Conservation (phyloP, 2,329 filamentous ascomycete genomes). For the Fusarium sp. region DNA sequence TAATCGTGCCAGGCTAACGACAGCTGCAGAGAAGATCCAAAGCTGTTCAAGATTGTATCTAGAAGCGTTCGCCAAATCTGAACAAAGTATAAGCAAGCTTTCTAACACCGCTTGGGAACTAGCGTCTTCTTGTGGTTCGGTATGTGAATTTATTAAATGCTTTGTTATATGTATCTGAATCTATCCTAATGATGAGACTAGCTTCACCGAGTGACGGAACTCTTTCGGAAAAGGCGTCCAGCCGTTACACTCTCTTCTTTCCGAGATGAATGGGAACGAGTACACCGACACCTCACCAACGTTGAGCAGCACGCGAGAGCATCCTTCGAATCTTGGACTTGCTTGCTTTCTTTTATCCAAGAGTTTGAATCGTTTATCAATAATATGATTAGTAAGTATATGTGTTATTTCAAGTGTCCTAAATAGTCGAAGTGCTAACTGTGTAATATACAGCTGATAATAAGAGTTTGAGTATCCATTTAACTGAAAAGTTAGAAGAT, state of each 20-base stretch:
- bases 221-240: accelerated
- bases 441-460: not conserved
- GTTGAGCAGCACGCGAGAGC: not conserved
- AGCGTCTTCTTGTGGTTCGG: not conserved
- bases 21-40: not conserved
- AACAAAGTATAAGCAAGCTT: not conserved
- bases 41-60: not conserved
- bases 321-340: not conserved
- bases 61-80: not conserved
- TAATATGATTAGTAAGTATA: not conserved
- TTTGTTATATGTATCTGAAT: not conserved
- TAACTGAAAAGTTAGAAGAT: not conserved
- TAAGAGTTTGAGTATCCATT: not conserved
- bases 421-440: not conserved
- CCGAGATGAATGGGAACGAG: not conserved
- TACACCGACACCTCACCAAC: not conserved
- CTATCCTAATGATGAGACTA: not conserved
- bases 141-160: not conserved
- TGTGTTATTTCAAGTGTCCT: accelerated
- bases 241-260: not conserved
- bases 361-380: not conserved
- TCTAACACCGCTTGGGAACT: not conserved
- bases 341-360: accelerated
- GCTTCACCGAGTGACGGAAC: not conserved
- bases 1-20: not conserved